Evolutionary conservation across 108 stramenopile genomes (phyloP).

Genomic region (Craspedostauros australis): DNA sequence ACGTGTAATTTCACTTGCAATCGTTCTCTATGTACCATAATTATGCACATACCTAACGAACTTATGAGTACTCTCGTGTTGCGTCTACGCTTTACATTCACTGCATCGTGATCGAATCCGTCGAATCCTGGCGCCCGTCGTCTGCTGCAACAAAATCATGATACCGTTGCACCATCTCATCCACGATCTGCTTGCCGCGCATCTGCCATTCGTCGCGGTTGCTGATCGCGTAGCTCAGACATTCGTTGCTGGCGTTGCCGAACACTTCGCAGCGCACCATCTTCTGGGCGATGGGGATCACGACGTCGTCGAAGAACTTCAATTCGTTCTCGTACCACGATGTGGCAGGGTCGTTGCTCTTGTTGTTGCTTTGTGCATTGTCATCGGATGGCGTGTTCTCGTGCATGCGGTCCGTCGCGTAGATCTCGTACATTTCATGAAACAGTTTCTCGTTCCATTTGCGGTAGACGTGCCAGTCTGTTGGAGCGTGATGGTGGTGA

Average conservation of each 20-base stretch:
- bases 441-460: neutral
- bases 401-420: neutral
- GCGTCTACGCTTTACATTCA: too few species aligned
- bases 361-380: too few species aligned
- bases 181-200: constrained; percentile 9
- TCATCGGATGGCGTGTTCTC: neutral
- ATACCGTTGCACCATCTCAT: constrained; percentile 12
- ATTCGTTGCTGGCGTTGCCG: constrained; percentile 9
- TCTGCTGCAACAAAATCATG: too few species aligned
- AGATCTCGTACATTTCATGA: neutral
- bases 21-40: too few species aligned
- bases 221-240: neutral
- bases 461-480: neutral
- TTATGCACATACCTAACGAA: too few species aligned
- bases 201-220: constrained; percentile 10
- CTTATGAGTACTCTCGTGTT: too few species aligned
- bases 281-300: constrained; percentile 29
- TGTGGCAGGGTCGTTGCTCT: constrained; percentile 4
- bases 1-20: too few species aligned
- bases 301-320: constrained; percentile 24
- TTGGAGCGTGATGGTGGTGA: neutral
- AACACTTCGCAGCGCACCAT: constrained; percentile 30
- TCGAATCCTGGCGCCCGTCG: too few species aligned
- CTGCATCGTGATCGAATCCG: too few species aligned
- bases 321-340: constrained; percentile 27